Percentiles rank a stretch among this genome's conserved stretches.
These are phyloP conservation scores for Clathrus columnatus DNA, from an alignment of 768 basidiomycete species.

Conservation along the genomic window DNA sequence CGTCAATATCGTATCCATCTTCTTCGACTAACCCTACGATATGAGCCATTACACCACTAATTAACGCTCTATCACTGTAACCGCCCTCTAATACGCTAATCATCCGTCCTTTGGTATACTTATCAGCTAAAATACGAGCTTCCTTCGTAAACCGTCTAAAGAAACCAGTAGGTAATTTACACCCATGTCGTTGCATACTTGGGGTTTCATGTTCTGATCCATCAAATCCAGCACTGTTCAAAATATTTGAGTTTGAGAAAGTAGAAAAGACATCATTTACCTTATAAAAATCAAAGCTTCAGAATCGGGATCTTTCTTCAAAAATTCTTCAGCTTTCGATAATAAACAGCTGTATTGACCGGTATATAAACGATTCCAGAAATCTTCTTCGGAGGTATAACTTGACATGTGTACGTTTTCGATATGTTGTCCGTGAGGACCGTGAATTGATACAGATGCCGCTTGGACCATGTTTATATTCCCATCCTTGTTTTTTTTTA, in stretches of 20 bases:
- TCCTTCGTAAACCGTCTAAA: constrained; percentile 79
- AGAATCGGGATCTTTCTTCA: constrained; percentile 43
- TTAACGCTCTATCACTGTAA: constrained; percentile 84
- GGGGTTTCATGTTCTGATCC: constrained; percentile 86
- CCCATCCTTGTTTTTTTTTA: constrained; percentile 52
- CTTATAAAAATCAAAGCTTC: constrained; percentile 84
- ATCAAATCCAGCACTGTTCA: constrained; percentile 80
- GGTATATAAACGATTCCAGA: constrained; percentile 67
- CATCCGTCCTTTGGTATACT: constrained; percentile 57
- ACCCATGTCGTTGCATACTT: constrained; percentile 85
- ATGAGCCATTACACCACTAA: constrained; percentile 77
- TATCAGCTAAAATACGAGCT: constrained; percentile 52
- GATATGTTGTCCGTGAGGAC: constrained; percentile 79
- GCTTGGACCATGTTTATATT: constrained; percentile 72
- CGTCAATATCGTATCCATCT: constrained; percentile 15
- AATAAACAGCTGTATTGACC: constrained; percentile 54
- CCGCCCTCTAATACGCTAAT: constrained; percentile 93
- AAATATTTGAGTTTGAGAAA: not conserved
- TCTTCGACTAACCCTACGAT: constrained; percentile 53
- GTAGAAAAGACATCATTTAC: constrained; percentile 26
- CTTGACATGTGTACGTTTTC: constrained; percentile 78
- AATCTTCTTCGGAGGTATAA: constrained; percentile 63
- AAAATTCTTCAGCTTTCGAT: constrained; percentile 59
- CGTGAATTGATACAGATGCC: constrained; percentile 73
- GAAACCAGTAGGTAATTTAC: constrained; percentile 83